Conservation (phyloP, 2,329 filamentous ascomycete species). For the Sporothrix phasma region DNA sequence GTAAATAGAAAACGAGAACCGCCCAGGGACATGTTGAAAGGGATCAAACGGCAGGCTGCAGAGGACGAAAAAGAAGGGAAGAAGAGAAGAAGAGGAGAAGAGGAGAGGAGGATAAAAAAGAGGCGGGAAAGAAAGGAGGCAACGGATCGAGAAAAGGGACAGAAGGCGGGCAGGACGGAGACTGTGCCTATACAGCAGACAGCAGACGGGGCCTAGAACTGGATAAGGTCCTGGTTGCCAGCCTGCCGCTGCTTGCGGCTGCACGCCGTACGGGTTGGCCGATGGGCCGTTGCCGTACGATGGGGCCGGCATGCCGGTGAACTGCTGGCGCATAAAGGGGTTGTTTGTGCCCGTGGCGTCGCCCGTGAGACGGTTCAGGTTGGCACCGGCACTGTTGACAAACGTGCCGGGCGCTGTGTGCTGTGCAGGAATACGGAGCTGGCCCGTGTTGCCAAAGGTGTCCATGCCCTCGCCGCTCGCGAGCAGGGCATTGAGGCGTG, state of each 20-base stretch:
- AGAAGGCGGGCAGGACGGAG: not conserved
- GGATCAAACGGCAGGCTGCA: not conserved
- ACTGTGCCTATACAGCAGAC: too few species aligned
- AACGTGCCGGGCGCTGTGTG: slow-evolving; percentile 95
- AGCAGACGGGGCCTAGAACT: slow-evolving; percentile 42
- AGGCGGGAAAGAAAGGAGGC: not conserved
- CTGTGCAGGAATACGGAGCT: slow-evolving; percentile 88
- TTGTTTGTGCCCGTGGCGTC: slow-evolving; percentile 69
- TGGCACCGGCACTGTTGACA: slow-evolving; percentile 85
- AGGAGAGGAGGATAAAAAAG: not conserved
- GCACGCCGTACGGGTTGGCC: slow-evolving; percentile 50
- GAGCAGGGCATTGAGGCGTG: slow-evolving; percentile 77
- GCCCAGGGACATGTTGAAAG: slow-evolving; percentile 1
- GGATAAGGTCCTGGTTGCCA: slow-evolving; percentile 43
- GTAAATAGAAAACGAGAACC: not conserved
- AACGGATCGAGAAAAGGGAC: not conserved
- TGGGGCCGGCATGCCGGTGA: slow-evolving; percentile 61
- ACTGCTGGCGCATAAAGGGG: slow-evolving; percentile 78
- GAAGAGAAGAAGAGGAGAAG: not conserved
- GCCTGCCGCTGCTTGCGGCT: slow-evolving; percentile 44
- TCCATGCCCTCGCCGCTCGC: slow-evolving; percentile 86
- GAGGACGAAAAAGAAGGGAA: not conserved
- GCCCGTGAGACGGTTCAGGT: slow-evolving; percentile 57
- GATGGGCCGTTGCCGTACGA: slow-evolving; percentile 45
- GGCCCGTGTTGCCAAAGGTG: slow-evolving; percentile 95